Percentiles rank a stretch among this genome's conserved stretches.
Evolutionary conservation across 768 basidiomycete genomes (phyloP).

Genomic region (Ramaria rubella): DNA sequence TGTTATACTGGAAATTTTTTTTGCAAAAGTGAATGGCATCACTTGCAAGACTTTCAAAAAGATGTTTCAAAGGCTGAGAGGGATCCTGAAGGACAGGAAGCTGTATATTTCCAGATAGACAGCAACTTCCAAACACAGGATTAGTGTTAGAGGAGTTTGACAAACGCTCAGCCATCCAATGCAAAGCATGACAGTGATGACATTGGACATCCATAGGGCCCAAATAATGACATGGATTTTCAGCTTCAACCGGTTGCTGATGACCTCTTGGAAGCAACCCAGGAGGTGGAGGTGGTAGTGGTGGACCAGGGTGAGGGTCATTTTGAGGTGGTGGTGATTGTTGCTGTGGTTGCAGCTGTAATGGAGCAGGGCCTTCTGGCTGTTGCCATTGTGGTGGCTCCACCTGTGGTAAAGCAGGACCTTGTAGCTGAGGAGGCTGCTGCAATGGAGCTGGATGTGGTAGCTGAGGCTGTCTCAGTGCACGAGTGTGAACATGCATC

Average conservation of each 20-base stretch:
- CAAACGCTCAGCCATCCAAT: neutral
- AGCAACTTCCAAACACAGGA: conserved; percentile 25
- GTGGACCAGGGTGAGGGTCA: too few relatives aligned
- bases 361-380: neutral
- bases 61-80: too few relatives aligned
- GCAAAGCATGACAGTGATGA: neutral
- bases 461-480: too few relatives aligned
- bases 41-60: conserved; percentile 12
- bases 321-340: neutral
- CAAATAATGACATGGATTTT: too few relatives aligned
- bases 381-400: neutral
- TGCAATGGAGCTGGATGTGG: neutral
- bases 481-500: neutral
- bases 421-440: neutral
- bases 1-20: conserved; percentile 37
- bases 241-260: neutral
- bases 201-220: too few relatives aligned
- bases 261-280: neutral
- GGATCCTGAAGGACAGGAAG: too few relatives aligned
- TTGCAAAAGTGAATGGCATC: conserved; percentile 23
- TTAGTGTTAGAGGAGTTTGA: neutral
- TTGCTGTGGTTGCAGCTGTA: neutral
- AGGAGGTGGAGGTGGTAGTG: too few relatives aligned
- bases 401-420: neutral
- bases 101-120: conserved; percentile 22